Percentiles rank a stretch among this genome's conserved stretches.
Conservation (phyloP, 768 basidiomycete species). For the Leccinum olivaceopallidum region DNA sequence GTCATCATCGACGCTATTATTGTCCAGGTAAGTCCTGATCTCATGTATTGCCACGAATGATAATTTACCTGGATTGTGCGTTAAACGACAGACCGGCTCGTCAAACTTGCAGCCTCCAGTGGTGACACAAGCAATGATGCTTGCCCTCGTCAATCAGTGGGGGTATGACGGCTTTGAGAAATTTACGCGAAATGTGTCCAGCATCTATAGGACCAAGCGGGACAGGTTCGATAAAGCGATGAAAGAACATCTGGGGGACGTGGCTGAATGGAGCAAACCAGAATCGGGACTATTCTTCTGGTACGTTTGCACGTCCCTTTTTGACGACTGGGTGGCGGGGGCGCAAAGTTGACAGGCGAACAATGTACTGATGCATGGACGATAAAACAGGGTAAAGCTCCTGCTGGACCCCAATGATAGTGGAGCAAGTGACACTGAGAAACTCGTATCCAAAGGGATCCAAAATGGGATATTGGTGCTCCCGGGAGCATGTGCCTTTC, state of each 20-base stretch:
- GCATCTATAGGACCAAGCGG: slow-evolving; percentile 64
- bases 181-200: slow-evolving; percentile 62
- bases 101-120: slow-evolving; percentile 63
- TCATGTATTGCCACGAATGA: no score
- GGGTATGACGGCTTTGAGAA: slow-evolving; percentile 69
- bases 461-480: slow-evolving; percentile 81
- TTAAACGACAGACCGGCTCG: slow-evolving; percentile 50
- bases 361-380: no score
- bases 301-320: no score
- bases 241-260: slow-evolving; percentile 64
- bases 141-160: slow-evolving; percentile 59
- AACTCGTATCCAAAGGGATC: slow-evolving; percentile 63
- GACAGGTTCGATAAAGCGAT: slow-evolving; percentile 73
- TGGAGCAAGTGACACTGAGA: slow-evolving; percentile 58
- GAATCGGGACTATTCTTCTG: slow-evolving; percentile 19
- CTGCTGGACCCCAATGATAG: slow-evolving; percentile 36
- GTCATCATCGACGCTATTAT: no score
- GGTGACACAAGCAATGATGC: slow-evolving; percentile 57
- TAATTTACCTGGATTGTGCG: background rate
- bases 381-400: slow-evolving; percentile 52
- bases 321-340: no score
- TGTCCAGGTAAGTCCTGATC: no score
- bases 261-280: slow-evolving; percentile 67
- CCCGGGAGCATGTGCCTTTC: slow-evolving; percentile 76
- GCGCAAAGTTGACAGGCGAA: no score